Percentiles rank a stretch among this genome's conserved stretches.
Conservation (phyloP, 2,329 filamentous ascomycete genomes). For the Aspergillaceae sp. region DNA sequence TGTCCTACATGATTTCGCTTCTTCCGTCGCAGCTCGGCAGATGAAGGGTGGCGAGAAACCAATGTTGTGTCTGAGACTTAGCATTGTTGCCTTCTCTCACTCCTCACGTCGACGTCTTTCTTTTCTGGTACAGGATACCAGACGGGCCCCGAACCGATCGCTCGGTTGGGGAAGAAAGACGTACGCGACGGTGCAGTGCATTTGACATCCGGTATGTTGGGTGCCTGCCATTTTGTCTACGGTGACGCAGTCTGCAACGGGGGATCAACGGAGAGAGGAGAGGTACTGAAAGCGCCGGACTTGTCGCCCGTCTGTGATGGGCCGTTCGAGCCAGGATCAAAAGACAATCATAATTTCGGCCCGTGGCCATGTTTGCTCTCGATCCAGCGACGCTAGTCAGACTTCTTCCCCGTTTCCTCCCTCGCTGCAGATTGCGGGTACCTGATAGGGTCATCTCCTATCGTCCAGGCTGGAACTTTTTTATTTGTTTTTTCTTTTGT, state of each 20-base stretch:
- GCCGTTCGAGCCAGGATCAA: conserved; percentile 18
- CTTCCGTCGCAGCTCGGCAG: conserved; percentile 19
- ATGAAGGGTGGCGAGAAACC: background rate
- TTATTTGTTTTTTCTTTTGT: conserved; percentile 1
- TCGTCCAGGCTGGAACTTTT: conserved; percentile 40
- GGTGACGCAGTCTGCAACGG: conserved; percentile 6
- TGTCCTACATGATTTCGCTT: conserved; percentile 23
- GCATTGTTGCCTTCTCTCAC: conserved; percentile 7
- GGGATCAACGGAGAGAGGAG: conserved; percentile 1
- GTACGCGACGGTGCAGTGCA: conserved; percentile 13
- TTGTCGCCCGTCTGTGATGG: conserved; percentile 21
- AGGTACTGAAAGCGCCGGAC: conserved; percentile 5
- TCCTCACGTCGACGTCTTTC: conserved; percentile 26
- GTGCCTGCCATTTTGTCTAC: conserved; percentile 13
- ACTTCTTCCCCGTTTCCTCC: background rate
- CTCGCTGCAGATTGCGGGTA: conserved; percentile 1
- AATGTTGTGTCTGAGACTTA: conserved; percentile 11
- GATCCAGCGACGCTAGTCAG: background rate
- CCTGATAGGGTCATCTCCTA: conserved; percentile 48
- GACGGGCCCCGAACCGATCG: conserved; percentile 23
- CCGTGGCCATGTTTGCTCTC: conserved; percentile 24
- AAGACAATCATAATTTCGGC: conserved; percentile 9
- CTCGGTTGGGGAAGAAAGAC: conserved; percentile 9
- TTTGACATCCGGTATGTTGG: conserved; percentile 30
- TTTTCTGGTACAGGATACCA: conserved; percentile 32